Percentiles rank a stretch among this genome's conserved stretches.
Evolutionary conservation across 2,329 filamentous ascomycete genomes (phyloP).

Genomic region (Fusarium praegraminearum): DNA sequence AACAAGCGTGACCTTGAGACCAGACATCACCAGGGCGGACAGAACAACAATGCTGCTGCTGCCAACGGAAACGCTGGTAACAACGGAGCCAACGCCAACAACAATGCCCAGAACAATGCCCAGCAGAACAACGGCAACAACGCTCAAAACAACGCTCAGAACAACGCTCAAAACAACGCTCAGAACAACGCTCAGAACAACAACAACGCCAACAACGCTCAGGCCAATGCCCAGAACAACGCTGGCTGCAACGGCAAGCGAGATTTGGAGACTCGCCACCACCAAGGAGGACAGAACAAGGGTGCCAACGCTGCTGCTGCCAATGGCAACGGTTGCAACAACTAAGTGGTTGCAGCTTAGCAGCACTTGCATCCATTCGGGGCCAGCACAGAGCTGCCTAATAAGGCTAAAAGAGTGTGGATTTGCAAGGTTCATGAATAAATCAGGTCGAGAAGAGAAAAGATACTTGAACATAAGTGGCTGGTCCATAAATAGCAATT

Average conservation of each 20-base stretch:
- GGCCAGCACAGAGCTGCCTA: not conserved
- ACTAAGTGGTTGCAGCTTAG: not conserved
- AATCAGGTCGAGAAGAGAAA: too few species aligned
- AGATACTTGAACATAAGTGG: not conserved
- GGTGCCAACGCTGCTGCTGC: conserved; percentile 7
- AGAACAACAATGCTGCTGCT: not conserved
- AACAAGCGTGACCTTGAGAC: not conserved
- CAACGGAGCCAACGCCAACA: not conserved
- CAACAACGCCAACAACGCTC: not conserved
- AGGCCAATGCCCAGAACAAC: conserved; percentile 1
- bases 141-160: not conserved
- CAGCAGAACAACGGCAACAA: not conserved
- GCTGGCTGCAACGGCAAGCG: conserved; percentile 12
- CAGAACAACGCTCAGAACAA: not conserved
- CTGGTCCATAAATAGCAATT: conserved; percentile 10
- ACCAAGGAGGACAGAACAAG: conserved; percentile 13
- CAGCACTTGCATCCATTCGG: too few species aligned
- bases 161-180: not conserved
- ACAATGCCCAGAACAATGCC: not conserved
- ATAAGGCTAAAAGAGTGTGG: not conserved
- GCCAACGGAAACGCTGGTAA: not conserved
- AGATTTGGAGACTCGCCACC: conserved; percentile 9
- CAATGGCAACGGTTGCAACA: conserved; percentile 8
- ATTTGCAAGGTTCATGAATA: not conserved
- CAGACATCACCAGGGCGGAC: not conserved